phyloP scores from a whole-genome alignment of 169 alveolate genomes.

The Babesia sp. region DNA sequence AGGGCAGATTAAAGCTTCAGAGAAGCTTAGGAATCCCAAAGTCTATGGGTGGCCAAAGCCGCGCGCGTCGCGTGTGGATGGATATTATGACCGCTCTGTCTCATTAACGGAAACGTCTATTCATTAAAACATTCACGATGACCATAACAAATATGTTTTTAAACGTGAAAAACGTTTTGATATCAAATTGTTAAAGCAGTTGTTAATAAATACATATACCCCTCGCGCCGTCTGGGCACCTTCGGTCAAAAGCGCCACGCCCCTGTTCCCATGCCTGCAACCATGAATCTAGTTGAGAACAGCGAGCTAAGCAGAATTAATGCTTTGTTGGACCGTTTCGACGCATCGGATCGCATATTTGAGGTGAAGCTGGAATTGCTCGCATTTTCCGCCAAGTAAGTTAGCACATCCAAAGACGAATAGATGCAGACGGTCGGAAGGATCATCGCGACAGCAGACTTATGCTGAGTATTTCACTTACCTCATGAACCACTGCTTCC shows the following conservation, averaged over 20 bases:
- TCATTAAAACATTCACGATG: neutral
- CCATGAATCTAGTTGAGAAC: conserved; percentile 54
- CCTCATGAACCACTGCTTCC: conserved; percentile 72
- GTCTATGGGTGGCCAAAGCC: too few relatives aligned
- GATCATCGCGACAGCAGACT: neutral
- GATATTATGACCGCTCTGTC: neutral
- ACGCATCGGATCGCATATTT: conserved; percentile 65
- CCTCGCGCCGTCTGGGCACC: neutral
- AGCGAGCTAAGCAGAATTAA: conserved; percentile 48
- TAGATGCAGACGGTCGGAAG: conserved; percentile 22
- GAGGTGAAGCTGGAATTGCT: conserved; percentile 61
- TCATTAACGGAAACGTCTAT: neutral
- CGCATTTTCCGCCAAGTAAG: conserved; percentile 52
- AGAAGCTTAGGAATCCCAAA: too few relatives aligned
- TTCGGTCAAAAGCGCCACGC: too few relatives aligned
- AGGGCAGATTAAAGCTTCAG: too few relatives aligned
- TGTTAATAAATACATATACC: neutral
- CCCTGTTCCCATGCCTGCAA: too few relatives aligned
- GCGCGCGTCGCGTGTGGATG: neutral
- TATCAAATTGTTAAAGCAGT: conserved; percentile 3
- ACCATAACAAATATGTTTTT: conserved; percentile 4
- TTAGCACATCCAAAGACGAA: neutral
- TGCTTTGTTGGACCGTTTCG: conserved; percentile 50
- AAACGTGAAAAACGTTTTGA: conserved; percentile 19
- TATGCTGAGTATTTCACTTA: conserved; percentile 28